Percentiles rank a stretch among this genome's conserved stretches.
phyloP scores from a whole-genome alignment of 2,329 filamentous ascomycete species.

The Cladosporium sp. region DNA sequence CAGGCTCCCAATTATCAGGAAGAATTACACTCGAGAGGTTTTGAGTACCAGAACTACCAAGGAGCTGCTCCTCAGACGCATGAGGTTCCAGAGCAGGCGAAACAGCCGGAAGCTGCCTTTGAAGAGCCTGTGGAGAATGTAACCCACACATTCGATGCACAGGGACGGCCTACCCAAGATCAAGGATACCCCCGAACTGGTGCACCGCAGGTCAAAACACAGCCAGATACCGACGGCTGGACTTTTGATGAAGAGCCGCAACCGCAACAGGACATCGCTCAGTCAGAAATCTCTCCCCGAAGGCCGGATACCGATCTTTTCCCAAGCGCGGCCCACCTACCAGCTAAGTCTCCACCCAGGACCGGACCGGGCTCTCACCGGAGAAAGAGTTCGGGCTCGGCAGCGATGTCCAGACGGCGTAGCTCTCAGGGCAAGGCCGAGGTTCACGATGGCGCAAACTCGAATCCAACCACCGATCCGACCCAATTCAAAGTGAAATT shows the following conservation, averaged over 20 bases:
- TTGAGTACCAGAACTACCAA: slow-evolving; percentile 34
- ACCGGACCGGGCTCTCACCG: slow-evolving; percentile 60
- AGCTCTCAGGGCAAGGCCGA: slow-evolving; percentile 55
- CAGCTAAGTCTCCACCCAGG: slow-evolving; percentile 73
- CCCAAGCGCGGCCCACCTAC: slow-evolving; percentile 64
- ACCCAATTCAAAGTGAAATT: slow-evolving; percentile 88
- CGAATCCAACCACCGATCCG: slow-evolving; percentile 54
- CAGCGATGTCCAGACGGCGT: slow-evolving; percentile 56
- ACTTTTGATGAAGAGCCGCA: slow-evolving; percentile 74
- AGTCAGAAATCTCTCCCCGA: slow-evolving; percentile 49
- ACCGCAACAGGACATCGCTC: slow-evolving; percentile 51
- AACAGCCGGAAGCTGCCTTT: slow-evolving; percentile 26
- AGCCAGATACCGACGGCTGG: slow-evolving; percentile 65
- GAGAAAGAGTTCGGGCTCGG: slow-evolving; percentile 65
- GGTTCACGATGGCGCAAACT: slow-evolving; percentile 40
- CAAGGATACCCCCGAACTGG: slow-evolving; percentile 21
- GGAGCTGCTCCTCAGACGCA: slow-evolving; percentile 30
- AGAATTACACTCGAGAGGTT: slow-evolving; percentile 11
- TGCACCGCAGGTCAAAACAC: slow-evolving; percentile 17
- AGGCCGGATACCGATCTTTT: slow-evolving; percentile 84
- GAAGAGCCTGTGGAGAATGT: slow-evolving; percentile 55
- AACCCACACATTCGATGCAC: slow-evolving; percentile 53
- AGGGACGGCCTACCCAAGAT: slow-evolving; percentile 48
- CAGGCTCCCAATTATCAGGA: slow-evolving; percentile 18
- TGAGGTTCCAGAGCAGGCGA: slow-evolving; percentile 20